phyloP scores from a whole-genome alignment of 768 basidiomycete species.

The Rossbeevera mucosa region DNA sequence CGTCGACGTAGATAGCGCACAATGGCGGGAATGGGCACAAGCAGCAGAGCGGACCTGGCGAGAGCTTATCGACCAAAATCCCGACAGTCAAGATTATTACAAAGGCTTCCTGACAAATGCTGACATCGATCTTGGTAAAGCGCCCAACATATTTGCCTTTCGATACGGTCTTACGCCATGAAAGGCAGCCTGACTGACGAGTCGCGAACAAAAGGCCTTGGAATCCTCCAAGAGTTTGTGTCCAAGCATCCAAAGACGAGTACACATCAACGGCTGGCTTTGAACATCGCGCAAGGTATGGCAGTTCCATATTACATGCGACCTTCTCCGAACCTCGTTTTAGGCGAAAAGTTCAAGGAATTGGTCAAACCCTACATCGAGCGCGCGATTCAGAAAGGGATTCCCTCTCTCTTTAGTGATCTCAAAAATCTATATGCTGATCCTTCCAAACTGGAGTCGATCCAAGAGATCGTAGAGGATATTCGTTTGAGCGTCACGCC shows the following conservation, averaged over 20 bases:
- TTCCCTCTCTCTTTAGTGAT: conserved; percentile 92
- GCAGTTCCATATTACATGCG: neutral
- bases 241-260: conserved; percentile 61
- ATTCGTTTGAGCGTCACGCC: conserved; percentile 35
- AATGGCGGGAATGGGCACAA: conserved; percentile 38
- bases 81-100: conserved; percentile 82
- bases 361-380: conserved; percentile 65
- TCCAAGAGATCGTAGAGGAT: conserved; percentile 67
- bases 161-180: conserved; percentile 12
- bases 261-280: conserved; percentile 68
- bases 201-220: conserved; percentile 48
- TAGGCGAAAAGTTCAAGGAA: conserved; percentile 64
- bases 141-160: conserved; percentile 2
- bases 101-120: conserved; percentile 62
- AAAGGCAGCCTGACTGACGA: conserved; percentile 45
- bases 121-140: conserved; percentile 61
- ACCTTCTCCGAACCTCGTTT: neutral
- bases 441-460: conserved; percentile 53
- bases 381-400: conserved; percentile 70
- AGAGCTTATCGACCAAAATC: conserved; percentile 76
- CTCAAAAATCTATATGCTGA: conserved; percentile 79
- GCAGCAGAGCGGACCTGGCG: conserved; percentile 83
- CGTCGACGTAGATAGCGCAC: conserved; percentile 6
- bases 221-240: conserved; percentile 55
- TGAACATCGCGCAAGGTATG: conserved; percentile 57